Conservation (phyloP, 1,284 basidiomycete species). For the Moesziomyces sp. region DNA sequence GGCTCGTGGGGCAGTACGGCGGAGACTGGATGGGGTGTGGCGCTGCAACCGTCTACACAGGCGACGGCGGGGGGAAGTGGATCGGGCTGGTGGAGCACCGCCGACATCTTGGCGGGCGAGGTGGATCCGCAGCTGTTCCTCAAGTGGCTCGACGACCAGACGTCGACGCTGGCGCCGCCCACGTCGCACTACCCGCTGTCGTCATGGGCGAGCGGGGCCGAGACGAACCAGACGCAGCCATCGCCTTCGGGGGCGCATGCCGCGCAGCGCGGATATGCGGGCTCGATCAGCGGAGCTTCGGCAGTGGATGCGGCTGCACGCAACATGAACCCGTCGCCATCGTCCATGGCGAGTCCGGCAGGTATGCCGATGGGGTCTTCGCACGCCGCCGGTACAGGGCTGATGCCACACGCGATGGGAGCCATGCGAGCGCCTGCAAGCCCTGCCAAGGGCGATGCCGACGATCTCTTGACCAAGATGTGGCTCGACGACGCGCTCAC, state of each 20-base stretch:
- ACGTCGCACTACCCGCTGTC: slow-evolving; percentile 40
- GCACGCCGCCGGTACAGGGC: background rate
- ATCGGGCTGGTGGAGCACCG: slow-evolving; percentile 49
- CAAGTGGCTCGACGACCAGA: slow-evolving; percentile 50
- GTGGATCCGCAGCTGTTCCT: slow-evolving; percentile 49
- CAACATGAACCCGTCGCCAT: slow-evolving; percentile 9
- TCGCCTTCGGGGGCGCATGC: slow-evolving; percentile 1
- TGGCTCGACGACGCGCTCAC: slow-evolving; percentile 49
- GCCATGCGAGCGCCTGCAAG: background rate
- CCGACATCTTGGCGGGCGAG: slow-evolving; percentile 43
- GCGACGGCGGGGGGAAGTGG: slow-evolving; percentile 16
- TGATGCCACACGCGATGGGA: slow-evolving; percentile 3
- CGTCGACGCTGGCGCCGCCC: slow-evolving; percentile 34
- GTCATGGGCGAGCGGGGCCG: slow-evolving; percentile 28
- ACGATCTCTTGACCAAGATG: slow-evolving; percentile 44
- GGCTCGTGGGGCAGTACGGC: slow-evolving; percentile 4
- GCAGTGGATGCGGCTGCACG: slow-evolving; percentile 6
- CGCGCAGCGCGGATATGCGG: slow-evolving; percentile 10
- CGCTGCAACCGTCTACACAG: slow-evolving; percentile 12
- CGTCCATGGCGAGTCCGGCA: slow-evolving; percentile 17
- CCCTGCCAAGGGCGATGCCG: slow-evolving; percentile 18
- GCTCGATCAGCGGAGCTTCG: slow-evolving; percentile 7
- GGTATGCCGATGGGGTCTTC: background rate
- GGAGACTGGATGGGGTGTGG: slow-evolving; percentile 7
- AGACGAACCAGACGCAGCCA: slow-evolving; percentile 1